Conservation (phyloP, 2,329 filamentous ascomycete genomes). For the Cercospora zeina region DNA sequence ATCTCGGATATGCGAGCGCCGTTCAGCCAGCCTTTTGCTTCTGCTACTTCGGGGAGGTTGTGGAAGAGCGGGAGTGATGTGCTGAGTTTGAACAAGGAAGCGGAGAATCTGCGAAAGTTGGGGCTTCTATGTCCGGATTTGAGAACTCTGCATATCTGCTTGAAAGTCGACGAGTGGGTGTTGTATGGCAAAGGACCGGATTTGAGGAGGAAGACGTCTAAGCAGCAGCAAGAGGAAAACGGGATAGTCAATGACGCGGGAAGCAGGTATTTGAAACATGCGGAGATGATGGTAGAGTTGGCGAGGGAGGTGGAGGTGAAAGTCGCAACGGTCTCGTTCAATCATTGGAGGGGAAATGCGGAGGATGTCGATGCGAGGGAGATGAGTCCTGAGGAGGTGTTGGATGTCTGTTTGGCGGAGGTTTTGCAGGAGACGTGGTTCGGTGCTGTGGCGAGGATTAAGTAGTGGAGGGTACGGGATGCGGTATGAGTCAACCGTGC, state of each 20-base stretch:
- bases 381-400: neutral
- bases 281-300: slow-evolving; percentile 12
- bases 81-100: slow-evolving; percentile 5
- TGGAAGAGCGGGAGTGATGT: slow-evolving; percentile 18
- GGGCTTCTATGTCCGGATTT: slow-evolving; percentile 3
- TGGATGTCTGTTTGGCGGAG: slow-evolving; percentile 8
- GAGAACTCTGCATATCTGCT: slow-evolving; percentile 13
- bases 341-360: slow-evolving; percentile 15
- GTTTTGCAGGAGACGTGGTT: neutral
- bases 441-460: neutral
- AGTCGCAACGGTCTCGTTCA: slow-evolving; percentile 8
- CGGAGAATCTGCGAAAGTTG: slow-evolving; percentile 9
- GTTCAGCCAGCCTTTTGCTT: slow-evolving; percentile 19
- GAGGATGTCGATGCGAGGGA: slow-evolving; percentile 7
- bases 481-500: no score
- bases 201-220: neutral
- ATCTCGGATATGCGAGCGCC: slow-evolving; percentile 21
- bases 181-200: slow-evolving; percentile 12
- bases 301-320: slow-evolving; percentile 10
- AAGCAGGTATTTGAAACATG: slow-evolving; percentile 12
- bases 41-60: neutral
- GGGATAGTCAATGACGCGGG: slow-evolving; percentile 2
- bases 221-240: neutral
- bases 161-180: slow-evolving; percentile 22
- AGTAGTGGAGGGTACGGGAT: no score